A percentile compares a stretch with the other conserved stretches of the same genome.
These are phyloP conservation scores for Claviceps sp. DNA, from an alignment of 2,329 filamentous ascomycete genomes.

Conservation along the genomic window DNA sequence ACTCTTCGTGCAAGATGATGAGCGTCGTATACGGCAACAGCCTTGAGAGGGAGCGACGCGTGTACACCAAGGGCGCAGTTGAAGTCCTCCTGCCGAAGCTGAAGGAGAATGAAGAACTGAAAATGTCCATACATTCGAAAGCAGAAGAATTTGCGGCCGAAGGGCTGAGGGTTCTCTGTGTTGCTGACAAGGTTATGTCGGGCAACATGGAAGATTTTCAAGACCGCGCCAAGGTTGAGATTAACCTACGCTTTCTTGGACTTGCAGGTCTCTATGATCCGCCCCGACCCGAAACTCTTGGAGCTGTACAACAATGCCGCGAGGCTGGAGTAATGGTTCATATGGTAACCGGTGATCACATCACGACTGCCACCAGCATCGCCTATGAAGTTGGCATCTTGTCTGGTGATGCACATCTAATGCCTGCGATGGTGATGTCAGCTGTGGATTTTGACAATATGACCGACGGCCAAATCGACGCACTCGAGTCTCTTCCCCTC, in stretches of 20 bases:
- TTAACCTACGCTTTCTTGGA: slow-evolving; percentile 49
- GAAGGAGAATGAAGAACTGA: slow-evolving; percentile 31
- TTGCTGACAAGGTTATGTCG: slow-evolving; percentile 39
- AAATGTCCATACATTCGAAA: slow-evolving; percentile 31
- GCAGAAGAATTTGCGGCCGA: slow-evolving; percentile 45
- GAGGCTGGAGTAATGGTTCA: slow-evolving; percentile 51
- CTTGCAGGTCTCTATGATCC: slow-evolving; percentile 62
- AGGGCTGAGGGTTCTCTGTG: slow-evolving; percentile 55
- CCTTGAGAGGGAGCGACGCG: slow-evolving; percentile 21
- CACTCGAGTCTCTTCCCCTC: slow-evolving; percentile 45
- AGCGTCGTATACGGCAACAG: slow-evolving; percentile 47
- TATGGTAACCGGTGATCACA: slow-evolving; percentile 58
- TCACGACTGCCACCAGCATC: slow-evolving; percentile 53
- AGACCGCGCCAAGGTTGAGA: slow-evolving; percentile 41
- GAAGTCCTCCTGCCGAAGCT: slow-evolving; percentile 43
- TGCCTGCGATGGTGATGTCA: slow-evolving; percentile 40
- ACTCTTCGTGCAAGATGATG: slow-evolving; percentile 64
- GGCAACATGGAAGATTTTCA: slow-evolving; percentile 22
- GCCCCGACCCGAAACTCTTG: slow-evolving; percentile 52
- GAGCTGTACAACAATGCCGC: slow-evolving; percentile 44
- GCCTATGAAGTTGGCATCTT: slow-evolving; percentile 53
- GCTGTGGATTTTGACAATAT: slow-evolving; percentile 50
- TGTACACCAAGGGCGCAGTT: slow-evolving; percentile 46
- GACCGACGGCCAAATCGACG: slow-evolving; percentile 48
- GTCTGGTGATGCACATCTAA: slow-evolving; percentile 20